Evolutionary conservation across 2,329 filamentous ascomycete genomes (phyloP).

Genomic region (Dactylellina cionopaga): DNA sequence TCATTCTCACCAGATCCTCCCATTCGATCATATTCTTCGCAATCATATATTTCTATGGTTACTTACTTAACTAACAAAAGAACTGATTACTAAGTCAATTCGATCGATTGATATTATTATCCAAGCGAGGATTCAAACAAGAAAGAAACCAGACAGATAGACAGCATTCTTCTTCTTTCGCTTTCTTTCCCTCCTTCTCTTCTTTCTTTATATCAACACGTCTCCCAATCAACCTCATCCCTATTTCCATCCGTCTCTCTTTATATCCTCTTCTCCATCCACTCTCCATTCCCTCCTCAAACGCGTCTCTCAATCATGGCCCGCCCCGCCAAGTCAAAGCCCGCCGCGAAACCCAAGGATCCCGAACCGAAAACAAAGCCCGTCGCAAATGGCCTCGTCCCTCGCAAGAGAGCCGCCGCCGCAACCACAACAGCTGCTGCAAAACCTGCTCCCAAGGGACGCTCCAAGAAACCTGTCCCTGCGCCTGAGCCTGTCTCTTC

Average conservation of each 20-base stretch:
- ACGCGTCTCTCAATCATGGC: constrained; percentile 16
- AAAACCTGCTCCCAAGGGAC: constrained; percentile 53
- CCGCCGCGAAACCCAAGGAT: constrained; percentile 42
- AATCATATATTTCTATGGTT: too few relatives aligned
- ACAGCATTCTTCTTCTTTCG: constrained; percentile 9
- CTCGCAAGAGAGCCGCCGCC: constrained; percentile 43
- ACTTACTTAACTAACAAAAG: background rate
- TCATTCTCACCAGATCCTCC: too few relatives aligned
- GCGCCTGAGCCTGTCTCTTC: constrained; percentile 35
- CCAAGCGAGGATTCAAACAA: too few relatives aligned
- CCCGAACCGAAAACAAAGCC: constrained; percentile 53
- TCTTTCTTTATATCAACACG: background rate
- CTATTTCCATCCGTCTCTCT: constrained; percentile 12
- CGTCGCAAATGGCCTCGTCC: constrained; percentile 50
- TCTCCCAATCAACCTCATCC: background rate
- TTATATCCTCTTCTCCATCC: constrained; percentile 19
- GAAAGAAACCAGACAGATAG: background rate
- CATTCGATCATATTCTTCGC: too few relatives aligned
- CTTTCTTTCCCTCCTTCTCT: constrained; percentile 5
- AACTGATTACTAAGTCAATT: too few relatives aligned
- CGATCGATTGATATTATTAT: too few relatives aligned
- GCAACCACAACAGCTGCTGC: constrained; percentile 52
- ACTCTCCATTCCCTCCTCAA: constrained; percentile 7
- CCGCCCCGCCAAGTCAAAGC: constrained; percentile 53
- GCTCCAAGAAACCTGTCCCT: constrained; percentile 51